phyloP scores from a whole-genome alignment of 495 filamentous ascomycete genomes.

The Opeltia flavorubescens region DNA sequence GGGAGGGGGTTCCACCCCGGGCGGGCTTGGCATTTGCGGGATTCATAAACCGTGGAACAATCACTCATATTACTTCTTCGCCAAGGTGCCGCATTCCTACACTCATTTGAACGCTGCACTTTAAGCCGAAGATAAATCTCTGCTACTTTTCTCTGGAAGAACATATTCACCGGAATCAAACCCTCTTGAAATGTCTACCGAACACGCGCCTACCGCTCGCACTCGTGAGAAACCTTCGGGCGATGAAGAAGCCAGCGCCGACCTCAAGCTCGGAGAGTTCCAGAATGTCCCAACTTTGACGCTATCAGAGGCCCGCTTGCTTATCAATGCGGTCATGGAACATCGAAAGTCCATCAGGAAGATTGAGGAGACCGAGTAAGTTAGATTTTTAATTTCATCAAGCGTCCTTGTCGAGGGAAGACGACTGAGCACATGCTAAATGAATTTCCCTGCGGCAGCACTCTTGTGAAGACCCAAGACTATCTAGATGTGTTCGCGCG shows the following conservation, averaged over 20 bases:
- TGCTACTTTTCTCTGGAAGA: no score
- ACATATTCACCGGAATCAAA: no score
- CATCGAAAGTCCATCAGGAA: slow-evolving; percentile 52
- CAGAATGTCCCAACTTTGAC: slow-evolving; percentile 75
- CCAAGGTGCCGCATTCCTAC: no score
- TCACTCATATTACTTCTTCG: no score
- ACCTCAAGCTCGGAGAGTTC: slow-evolving; percentile 83
- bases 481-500: slow-evolving; percentile 89
- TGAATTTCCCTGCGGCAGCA: slow-evolving; percentile 21
- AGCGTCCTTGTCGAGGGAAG: neutral
- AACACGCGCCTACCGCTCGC: slow-evolving; percentile 44
- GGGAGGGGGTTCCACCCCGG: no score
- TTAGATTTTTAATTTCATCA: neutral
- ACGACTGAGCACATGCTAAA: slow-evolving; percentile 1
- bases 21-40: no score
- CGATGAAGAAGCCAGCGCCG: slow-evolving; percentile 74
- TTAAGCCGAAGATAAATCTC: no score
- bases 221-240: slow-evolving; percentile 57
- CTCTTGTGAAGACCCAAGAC: slow-evolving; percentile 68
- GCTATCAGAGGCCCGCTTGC: slow-evolving; percentile 76
- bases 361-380: slow-evolving; percentile 35
- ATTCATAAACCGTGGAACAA: no score
- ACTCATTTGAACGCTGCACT: no score
- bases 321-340: slow-evolving; percentile 74
- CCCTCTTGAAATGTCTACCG: no score